Base-by-base conservation (phyloP, 2,329 filamentous ascomycete species). In the Alternaria viburni region DNA sequence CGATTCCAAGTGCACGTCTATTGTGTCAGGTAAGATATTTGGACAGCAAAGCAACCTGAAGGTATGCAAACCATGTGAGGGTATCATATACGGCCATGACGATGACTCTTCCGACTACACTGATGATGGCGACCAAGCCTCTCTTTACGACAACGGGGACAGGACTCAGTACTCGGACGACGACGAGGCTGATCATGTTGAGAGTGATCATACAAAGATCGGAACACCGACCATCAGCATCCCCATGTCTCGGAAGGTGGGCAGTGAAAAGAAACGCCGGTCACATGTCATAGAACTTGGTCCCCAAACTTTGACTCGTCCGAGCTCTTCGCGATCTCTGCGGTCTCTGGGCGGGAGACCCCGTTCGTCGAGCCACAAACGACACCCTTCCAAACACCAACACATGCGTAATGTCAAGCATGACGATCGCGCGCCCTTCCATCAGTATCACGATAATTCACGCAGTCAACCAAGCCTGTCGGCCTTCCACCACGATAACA, bases 401-500 rank as follows among this genome's bases (percentile, higher is more conserved):
- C 88, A 93, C 61, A 87, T 95, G 72, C 90, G 91, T 13, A 89
- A 91, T 57, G 88, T 94, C 69, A 96, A 92, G 76, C 83, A 89
- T 17, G 93, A 96, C 62, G 93, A 97, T 65, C 87, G 92, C 61
- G 95, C 93, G 0, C 96, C 96, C 0, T 98, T 98, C 69, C 93
- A 92, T 73, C 86, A 93, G 58, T 91, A 91, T 62, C 86, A 89
- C 11, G 89, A 96, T 56, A 90, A 93, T 62, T 82, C 86, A 51
- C 83, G 85, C 5, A 88, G 86, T 66, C 90, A 89, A 67, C 83
- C 88, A 8, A 88, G 89, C 45, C 86, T 97, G 36, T 91, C 94
- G 15, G 93, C 93, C n/a, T 98, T 99, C 72, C 96, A 99, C 77
- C 93, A 96, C 75, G 96, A 99, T 82, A 98, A 96, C 75, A 97